These are phyloP conservation scores for Grifola frondosa DNA, from an alignment of 1,284 basidiomycete genomes.

Conservation along the genomic window DNA sequence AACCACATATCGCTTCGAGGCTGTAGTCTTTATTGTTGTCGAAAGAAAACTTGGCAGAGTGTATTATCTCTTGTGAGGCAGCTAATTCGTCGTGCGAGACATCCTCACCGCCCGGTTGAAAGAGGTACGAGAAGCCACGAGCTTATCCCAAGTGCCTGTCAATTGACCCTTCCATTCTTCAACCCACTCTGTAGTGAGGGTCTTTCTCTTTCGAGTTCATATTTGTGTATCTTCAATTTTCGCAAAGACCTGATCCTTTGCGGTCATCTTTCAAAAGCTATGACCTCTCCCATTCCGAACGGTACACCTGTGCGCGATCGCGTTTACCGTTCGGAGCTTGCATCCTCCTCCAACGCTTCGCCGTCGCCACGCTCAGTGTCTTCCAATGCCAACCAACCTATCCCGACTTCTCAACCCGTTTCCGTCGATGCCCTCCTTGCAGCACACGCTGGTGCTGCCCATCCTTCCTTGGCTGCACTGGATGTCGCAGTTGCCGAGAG, in stretches of 20 bases:
- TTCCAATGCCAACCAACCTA: slow-evolving; percentile 23
- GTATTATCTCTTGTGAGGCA: no score
- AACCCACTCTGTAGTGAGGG: slow-evolving; percentile 4
- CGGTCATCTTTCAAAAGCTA: slow-evolving; percentile 16
- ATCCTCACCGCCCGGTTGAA: no score
- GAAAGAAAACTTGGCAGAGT: no score
- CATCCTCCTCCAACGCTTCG: slow-evolving; percentile 18
- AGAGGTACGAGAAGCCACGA: no score
- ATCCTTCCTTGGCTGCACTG: slow-evolving; percentile 67
- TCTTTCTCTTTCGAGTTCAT: slow-evolving; percentile 5
- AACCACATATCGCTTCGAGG: no score
- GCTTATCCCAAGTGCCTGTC: background rate
- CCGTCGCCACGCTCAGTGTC: slow-evolving; percentile 23
- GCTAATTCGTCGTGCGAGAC: no score
- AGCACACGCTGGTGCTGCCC: slow-evolving; percentile 46
- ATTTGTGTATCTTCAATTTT: slow-evolving; percentile 7
- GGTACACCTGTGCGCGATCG: slow-evolving; percentile 22
- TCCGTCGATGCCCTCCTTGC: slow-evolving; percentile 58
- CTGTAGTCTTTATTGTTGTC: no score
- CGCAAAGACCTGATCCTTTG: slow-evolving; percentile 4
- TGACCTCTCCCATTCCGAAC: slow-evolving; percentile 15
- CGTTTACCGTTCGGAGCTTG: slow-evolving; percentile 17
- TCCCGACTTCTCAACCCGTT: slow-evolving; percentile 31
- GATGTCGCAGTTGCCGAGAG: slow-evolving; percentile 75
- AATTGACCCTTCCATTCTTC: slow-evolving; percentile 3